These are phyloP conservation scores for Microbotryum intermedium DNA, from an alignment of 1,284 basidiomycete genomes.

Conservation along the genomic window DNA sequence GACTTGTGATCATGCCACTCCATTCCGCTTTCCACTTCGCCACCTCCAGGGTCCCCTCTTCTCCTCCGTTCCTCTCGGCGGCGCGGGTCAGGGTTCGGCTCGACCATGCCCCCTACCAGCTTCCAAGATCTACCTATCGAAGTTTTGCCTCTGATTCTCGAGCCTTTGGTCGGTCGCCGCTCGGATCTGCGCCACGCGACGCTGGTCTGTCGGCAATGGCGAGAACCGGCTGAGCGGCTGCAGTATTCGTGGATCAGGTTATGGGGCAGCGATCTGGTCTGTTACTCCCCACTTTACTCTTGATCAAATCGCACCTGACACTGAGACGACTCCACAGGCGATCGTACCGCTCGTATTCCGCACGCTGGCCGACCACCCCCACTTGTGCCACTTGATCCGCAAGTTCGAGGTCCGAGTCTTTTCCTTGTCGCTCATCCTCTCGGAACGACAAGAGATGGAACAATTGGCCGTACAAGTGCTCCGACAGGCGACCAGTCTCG, in stretches of 20 bases:
- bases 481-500: conserved; percentile 1
- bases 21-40: too few species aligned
- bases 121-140: too few species aligned
- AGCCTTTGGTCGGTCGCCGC: too few species aligned
- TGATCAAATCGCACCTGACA: neutral
- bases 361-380: conserved; percentile 1
- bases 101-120: too few species aligned
- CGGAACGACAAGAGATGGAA: conserved; percentile 11
- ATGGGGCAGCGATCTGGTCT: conserved; percentile 23
- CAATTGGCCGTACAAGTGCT: conserved; percentile 13
- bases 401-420: conserved; percentile 24
- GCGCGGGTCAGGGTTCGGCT: too few species aligned
- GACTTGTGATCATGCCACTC: too few species aligned
- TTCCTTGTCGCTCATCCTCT: conserved; percentile 15
- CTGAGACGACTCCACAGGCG: conserved; percentile 3
- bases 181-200: too few species aligned
- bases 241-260: conserved; percentile 17
- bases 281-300: too few species aligned
- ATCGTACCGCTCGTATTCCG: conserved; percentile 10
- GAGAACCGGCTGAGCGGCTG: neutral
- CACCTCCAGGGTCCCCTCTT: too few species aligned
- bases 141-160: too few species aligned
- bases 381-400: conserved; percentile 11
- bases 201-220: conserved; percentile 17
- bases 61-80: too few species aligned